phyloP scores from a whole-genome alignment of 805 yeast species.

The Candida orba region DNA sequence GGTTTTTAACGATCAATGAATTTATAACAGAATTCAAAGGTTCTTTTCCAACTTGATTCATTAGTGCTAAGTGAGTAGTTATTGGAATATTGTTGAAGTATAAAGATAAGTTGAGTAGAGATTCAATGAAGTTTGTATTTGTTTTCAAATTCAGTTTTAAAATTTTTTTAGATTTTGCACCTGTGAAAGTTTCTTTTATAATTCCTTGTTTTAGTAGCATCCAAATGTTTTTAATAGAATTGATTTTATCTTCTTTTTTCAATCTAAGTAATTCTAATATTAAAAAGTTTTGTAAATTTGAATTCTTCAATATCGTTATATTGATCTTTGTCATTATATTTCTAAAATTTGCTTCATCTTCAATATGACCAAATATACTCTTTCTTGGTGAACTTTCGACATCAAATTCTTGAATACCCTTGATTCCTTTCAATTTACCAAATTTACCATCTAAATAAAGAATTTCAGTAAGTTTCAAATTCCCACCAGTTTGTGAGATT shows the following conservation, averaged over 20 bases:
- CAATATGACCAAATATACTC: constrained; percentile 1
- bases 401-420: not conserved
- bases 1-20: constrained; percentile 14
- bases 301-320: not conserved
- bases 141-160: not conserved
- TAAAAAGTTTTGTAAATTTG: constrained; percentile 1
- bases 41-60: not conserved
- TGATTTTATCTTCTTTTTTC: not conserved
- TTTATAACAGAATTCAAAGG: constrained; percentile 3
- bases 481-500: constrained; percentile 10
- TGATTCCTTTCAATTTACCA: not conserved
- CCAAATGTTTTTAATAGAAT: not conserved
- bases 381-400: not conserved
- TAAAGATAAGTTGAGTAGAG: not conserved
- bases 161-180: not conserved
- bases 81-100: not conserved
- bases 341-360: not conserved
- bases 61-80: not conserved
- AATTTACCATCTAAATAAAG: constrained; percentile 1
- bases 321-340: constrained; percentile 3
- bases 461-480: constrained; percentile 5
- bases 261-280: constrained; percentile 4
- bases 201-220: not conserved
- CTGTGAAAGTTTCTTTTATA: not conserved
- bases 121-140: not conserved